phyloP scores from a whole-genome alignment of 805 yeast genomes.

The Ogataea corticis region DNA sequence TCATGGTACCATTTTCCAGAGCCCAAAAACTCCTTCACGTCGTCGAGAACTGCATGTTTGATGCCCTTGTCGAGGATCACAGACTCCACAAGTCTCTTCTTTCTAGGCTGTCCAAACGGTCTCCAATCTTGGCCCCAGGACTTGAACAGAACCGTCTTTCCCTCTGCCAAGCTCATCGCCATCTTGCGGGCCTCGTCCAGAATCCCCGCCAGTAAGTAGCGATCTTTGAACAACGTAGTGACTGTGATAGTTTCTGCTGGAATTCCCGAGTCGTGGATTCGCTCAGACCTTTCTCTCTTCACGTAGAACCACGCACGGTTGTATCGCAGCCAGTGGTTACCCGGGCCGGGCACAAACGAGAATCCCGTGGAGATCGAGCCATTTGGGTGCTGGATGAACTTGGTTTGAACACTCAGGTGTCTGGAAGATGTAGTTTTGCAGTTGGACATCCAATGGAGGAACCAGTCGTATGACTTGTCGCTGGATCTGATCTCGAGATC shows the following conservation, averaged over 20 bases:
- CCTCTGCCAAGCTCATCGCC: constrained; percentile 82
- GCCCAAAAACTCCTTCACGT: constrained; percentile 75
- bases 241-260: constrained; percentile 96
- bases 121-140: constrained; percentile 99
- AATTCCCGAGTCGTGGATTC: constrained; percentile 85
- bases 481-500: constrained; percentile 92
- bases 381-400: constrained; percentile 83
- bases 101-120: constrained; percentile 94
- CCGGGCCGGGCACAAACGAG: constrained; percentile 95
- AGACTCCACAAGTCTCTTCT: constrained; percentile 78
- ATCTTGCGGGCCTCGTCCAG: constrained; percentile 79
- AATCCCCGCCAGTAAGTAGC: constrained; percentile 61
- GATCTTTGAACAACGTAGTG: constrained; percentile 85
- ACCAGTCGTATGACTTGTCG: constrained; percentile 94
- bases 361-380: constrained; percentile 88
- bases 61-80: constrained; percentile 82
- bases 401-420: constrained; percentile 88
- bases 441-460: constrained; percentile 92
- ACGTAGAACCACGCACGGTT: constrained; percentile 86
- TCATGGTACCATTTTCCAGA: constrained; percentile 92
- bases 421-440: constrained; percentile 74
- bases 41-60: constrained; percentile 62
- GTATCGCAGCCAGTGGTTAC: constrained; percentile 84
- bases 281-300: constrained; percentile 86
- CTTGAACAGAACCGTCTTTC: constrained; percentile 90